Base-by-base conservation (phyloP, 1,284 basidiomycete species). In the Ustilago sp. region DNA sequence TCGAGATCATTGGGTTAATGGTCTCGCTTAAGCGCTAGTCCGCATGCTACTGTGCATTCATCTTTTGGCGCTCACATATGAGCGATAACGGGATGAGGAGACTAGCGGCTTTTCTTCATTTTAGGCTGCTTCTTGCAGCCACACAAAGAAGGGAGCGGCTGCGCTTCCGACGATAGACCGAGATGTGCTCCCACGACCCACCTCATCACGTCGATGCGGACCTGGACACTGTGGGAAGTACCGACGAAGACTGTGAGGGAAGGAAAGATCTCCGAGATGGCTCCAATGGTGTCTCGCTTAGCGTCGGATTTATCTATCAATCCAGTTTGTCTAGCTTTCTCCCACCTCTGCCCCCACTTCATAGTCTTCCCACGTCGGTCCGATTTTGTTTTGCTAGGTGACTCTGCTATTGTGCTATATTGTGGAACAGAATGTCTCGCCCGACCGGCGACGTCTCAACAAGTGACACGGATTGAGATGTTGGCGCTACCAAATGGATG, bases 11-110 rank as follows among this genome's bases (percentile, higher is more conserved):
- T 41, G 32, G 34, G 19, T 48, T 48, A 47, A 32, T 48, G 31
- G 56, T 58, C 56, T 58, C 55, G 55, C 56, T 58, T 58, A 50
- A 48, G 56, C 56, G 32, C n/a, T 48, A 48, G 56, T 48, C 56
- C 48, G 56, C 43, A 58, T 48, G 56, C 43, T 45, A 8, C 28
- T 5, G 34, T 38, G 23, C 31, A 0, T 32, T 50, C 31, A 31
- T 50, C 48, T 50, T 50, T 50, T 50, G 48, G 48, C 48, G 48
- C 28, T n/a, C 55, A 45, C 41, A 34, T 48, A 50, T n/a, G 19
- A 48, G 32, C 32, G 43, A 32, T 45, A 48, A 32, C 43, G 43
- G 36, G 13, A 4, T 48, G 17, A 17, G 17, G 2, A 34, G 28
- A 31, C 48, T 58, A 58, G 39, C 56, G 56, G 41, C 15, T 19